Conservation (phyloP, 2,329 filamentous ascomycete genomes). For the Ramularia collo-cygni region DNA sequence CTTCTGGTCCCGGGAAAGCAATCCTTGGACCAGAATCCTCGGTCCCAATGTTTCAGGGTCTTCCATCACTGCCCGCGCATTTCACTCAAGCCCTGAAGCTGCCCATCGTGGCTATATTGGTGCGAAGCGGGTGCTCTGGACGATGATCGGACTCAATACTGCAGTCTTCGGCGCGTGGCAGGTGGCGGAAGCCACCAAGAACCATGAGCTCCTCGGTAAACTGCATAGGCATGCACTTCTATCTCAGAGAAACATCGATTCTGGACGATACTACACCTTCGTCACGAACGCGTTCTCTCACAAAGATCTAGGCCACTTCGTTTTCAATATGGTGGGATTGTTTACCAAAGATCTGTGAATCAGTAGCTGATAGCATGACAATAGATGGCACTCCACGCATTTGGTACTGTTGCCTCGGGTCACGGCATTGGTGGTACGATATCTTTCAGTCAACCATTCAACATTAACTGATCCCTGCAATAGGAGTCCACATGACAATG, state of each 20-base stretch:
- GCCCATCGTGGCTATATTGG: slow-evolving; percentile 1
- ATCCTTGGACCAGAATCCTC: too few relatives aligned
- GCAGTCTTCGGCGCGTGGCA: slow-evolving; percentile 34
- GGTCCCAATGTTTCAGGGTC: slow-evolving; percentile 1
- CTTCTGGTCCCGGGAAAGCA: not conserved
- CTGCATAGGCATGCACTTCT: slow-evolving; percentile 29
- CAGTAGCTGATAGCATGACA: slow-evolving; percentile 16
- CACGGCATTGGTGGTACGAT: slow-evolving; percentile 23
- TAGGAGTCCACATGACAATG: slow-evolving; percentile 15
- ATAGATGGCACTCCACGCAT: slow-evolving; percentile 35
- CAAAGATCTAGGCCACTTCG: slow-evolving; percentile 29
- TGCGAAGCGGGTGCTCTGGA: slow-evolving; percentile 24
- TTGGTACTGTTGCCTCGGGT: slow-evolving; percentile 31
- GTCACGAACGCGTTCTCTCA: slow-evolving; percentile 39
- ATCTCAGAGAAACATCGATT: slow-evolving; percentile 22
- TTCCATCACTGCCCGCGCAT: not conserved
- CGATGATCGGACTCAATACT: slow-evolving; percentile 36
- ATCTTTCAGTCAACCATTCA: too few relatives aligned
- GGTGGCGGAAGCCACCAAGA: slow-evolving; percentile 23
- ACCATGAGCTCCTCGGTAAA: slow-evolving; percentile 13
- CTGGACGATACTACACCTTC: slow-evolving; percentile 32
- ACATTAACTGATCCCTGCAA: too few relatives aligned
- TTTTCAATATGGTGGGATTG: slow-evolving; percentile 32
- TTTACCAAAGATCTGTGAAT: not conserved
- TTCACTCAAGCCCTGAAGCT: not conserved